Conservation (phyloP, 2,329 filamentous ascomycete species). For the Aspergillus jensenii region DNA sequence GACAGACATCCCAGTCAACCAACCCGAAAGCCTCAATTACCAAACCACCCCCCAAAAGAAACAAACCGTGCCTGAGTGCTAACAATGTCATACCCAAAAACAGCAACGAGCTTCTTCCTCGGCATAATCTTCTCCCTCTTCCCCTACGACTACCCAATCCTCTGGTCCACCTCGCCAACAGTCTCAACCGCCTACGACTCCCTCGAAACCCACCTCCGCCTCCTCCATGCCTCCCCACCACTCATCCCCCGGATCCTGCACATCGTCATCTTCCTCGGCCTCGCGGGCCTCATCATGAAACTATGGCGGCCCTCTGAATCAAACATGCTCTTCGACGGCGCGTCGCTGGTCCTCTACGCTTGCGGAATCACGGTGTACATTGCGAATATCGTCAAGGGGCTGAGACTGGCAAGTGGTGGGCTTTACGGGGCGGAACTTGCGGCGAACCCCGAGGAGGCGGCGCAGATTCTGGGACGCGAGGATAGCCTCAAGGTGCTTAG, state of each 20-base stretch:
- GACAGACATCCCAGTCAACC: not conserved
- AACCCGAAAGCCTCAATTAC: constrained; percentile 11
- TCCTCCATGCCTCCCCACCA: constrained; percentile 87
- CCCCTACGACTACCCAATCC: constrained; percentile 70
- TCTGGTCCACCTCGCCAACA: constrained; percentile 45
- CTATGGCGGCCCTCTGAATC: constrained; percentile 91
- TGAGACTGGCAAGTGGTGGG: constrained; percentile 76
- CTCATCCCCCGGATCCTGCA: constrained; percentile 91
- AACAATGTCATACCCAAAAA: constrained; percentile 3
- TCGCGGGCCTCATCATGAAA: constrained; percentile 88
- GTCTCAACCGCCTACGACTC: constrained; percentile 70
- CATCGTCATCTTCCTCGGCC: constrained; percentile 85
- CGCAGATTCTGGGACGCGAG: constrained; percentile 74
- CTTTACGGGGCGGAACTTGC: constrained; percentile 58
- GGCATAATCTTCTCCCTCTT: constrained; percentile 96
- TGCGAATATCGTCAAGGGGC: constrained; percentile 93
- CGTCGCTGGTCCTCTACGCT: constrained; percentile 70
- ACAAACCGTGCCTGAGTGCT: constrained; percentile 12
- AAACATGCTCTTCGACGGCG: constrained; percentile 91
- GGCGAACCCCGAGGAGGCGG: constrained; percentile 49
- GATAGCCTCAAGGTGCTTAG: constrained; percentile 88
- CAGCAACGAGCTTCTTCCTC: constrained; percentile 94
- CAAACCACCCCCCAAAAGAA: constrained; percentile 7
- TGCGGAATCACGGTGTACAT: constrained; percentile 91
- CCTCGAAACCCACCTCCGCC: constrained; percentile 84